A percentile compares a stretch with the other conserved stretches of the same genome.
phyloP scores from a whole-genome alignment of 371 early-diverging fungal species.

The Mortierella sp. region DNA sequence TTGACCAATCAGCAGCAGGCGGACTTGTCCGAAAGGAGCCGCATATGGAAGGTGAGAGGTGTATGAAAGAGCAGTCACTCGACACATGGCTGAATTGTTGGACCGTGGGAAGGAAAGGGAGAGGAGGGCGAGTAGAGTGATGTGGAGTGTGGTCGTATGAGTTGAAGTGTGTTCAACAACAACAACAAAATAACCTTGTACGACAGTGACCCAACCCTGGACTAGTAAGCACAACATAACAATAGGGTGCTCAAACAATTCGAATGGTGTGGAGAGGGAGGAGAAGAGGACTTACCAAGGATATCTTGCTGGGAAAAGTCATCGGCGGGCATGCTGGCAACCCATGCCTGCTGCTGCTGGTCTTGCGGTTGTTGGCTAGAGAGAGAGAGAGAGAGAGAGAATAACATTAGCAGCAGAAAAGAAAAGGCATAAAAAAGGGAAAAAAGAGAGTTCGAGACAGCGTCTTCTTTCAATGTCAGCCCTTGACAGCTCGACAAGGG shows the following conservation, averaged over 20 bases:
- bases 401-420: background rate
- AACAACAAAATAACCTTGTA: background rate
- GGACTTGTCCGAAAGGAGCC: background rate
- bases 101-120: slow-evolving; percentile 21
- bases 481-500: background rate
- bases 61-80: background rate
- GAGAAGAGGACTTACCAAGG: slow-evolving; percentile 33
- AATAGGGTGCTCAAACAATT: no score
- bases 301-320: slow-evolving; percentile 31
- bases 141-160: background rate
- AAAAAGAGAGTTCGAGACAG: slow-evolving; percentile 8
- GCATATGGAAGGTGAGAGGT: background rate
- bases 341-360: slow-evolving; percentile 35
- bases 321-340: slow-evolving; percentile 41
- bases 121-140: no score
- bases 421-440: slow-evolving; percentile 4
- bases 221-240: background rate
- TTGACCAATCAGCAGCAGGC: slow-evolving; percentile 13
- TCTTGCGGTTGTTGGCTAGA: slow-evolving; percentile 23
- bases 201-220: background rate
- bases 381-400: background rate
- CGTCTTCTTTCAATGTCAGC: background rate
- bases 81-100: slow-evolving; percentile 5
- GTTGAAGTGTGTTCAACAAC: background rate
- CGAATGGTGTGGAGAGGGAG: background rate